Percentiles rank a stretch among this genome's conserved stretches.
phyloP scores from a whole-genome alignment of 1,284 basidiomycete species.

The Takashimella koratensis region DNA sequence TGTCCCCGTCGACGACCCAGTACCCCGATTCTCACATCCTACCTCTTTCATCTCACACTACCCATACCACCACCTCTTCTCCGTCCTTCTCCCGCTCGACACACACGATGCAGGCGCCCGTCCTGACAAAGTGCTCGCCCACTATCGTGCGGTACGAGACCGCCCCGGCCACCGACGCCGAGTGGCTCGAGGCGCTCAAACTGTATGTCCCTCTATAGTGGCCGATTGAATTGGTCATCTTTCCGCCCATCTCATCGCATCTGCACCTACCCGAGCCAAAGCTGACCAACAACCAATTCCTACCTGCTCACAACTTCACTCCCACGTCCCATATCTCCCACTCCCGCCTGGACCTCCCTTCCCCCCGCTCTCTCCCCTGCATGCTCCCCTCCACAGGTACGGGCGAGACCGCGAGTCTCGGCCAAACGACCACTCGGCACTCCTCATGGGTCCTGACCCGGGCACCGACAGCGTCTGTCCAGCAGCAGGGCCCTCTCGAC shows the following conservation, averaged over 20 bases:
- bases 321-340: neutral
- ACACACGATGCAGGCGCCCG: neutral
- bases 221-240: neutral
- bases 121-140: neutral
- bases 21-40: no score
- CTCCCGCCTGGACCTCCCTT: neutral
- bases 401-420: neutral
- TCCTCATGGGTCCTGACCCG: neutral
- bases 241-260: no score
- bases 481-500: neutral
- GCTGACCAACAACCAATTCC: no score
- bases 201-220: conserved; percentile 11
- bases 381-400: neutral
- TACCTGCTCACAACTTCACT: no score
- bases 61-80: no score
- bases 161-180: conserved; percentile 16
- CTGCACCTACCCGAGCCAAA: no score
- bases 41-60: no score
- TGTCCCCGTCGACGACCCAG: no score
- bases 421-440: neutral
- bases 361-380: neutral
- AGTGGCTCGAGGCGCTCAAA: conserved; percentile 19
- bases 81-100: no score
- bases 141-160: conserved; percentile 9
- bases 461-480: neutral